Evolutionary conservation across 2,329 filamentous ascomycete genomes (phyloP).

Genomic region (Cryphonectria naterciae): DNA sequence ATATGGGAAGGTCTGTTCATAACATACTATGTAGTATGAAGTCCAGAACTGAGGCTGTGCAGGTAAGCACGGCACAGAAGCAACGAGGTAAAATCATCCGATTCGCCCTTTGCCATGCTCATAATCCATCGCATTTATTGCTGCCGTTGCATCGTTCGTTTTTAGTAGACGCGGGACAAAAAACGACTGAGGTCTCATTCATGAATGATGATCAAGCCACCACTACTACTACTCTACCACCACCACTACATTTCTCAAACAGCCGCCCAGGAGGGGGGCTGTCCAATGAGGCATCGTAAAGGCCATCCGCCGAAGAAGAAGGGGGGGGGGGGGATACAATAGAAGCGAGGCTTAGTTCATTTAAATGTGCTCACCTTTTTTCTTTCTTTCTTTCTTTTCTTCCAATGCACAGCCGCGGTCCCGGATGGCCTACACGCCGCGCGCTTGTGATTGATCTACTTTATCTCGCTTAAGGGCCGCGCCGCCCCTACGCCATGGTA

Average conservation of each 20-base stretch:
- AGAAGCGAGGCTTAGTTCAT: neutral
- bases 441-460: conserved; percentile 1
- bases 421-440: conserved; percentile 1
- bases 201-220: neutral
- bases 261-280: conserved; percentile 20
- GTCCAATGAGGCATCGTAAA: conserved; percentile 22
- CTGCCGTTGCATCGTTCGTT: neutral
- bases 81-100: neutral
- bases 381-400: no score
- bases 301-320: conserved; percentile 3
- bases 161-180: neutral
- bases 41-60: neutral
- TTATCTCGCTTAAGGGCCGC: conserved; percentile 1
- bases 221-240: neutral
- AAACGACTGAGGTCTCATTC: neutral
- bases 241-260: neutral
- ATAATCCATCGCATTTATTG: neutral
- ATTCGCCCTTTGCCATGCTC: neutral
- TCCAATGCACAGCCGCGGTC: neutral
- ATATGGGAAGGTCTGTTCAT: neutral
- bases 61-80: neutral
- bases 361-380: neutral
- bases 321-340: neutral
- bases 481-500: neutral
- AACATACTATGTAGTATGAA: neutral